Evolutionary conservation across 306 rosid species (phyloP), one percentile per base, ranked within the genome.

Genomic region (Bauhinia variegata): DNA sequence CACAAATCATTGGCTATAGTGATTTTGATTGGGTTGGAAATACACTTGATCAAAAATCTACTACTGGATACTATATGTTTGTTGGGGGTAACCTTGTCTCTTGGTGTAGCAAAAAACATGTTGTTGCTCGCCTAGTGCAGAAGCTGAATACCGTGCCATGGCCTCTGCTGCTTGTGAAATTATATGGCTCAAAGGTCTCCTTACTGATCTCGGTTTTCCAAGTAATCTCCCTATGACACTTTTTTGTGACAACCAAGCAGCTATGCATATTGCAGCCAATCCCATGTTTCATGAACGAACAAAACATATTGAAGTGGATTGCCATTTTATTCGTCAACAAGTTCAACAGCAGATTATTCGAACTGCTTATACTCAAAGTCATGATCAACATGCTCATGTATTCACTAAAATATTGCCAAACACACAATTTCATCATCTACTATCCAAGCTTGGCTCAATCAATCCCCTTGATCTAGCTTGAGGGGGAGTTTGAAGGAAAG

Each of bases 321-420:
- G 11, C 6, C 61, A 55, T 6, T 32, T 55, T 32, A 55, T 55
- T 55, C 42, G 11, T 30, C 11, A 32, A 2, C 61, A 55, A 55
- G 39, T 55, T 55, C 61, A 55, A 13, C 11, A 55, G 31, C 42
- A 33, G 18, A 10, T 55, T 55, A 55, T 55, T 55, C 42, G 13
- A 55, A 56, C 19, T 32, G 23, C 18, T 17, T 31, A 55, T 31
- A 55, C 36, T 11, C 17, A 11, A 11, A 55, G 61, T 55, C 61
- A 31, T 31, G 41, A 55, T 31, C 41, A 55, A 55, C 61, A 31
- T 55, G 18, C 0, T n/a, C n/a, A 55, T 55, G 61, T 55, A 55
- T 55, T 55, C 42, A 55, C 42, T 11, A 55, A 32, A 42, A 32
- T 55, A 8, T 47, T 47, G 18, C 16, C 61, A 13, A 55, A 19